Base-by-base conservation (phyloP, 164 flowering plant species). In the Chimonanthus praecox region DNA sequence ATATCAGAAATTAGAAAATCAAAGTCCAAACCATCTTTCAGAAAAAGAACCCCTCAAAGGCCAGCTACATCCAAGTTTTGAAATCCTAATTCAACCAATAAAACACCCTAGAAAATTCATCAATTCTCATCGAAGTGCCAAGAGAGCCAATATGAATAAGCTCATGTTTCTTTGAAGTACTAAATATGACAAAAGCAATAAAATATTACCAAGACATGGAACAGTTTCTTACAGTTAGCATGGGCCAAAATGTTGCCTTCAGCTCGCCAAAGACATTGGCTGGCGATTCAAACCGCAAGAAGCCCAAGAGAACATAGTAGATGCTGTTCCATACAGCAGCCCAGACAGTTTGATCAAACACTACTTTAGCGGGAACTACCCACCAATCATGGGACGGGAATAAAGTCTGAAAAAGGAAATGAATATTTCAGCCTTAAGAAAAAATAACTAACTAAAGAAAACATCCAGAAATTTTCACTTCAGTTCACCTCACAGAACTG, bases 301-400 rank as follows among this genome's bases (percentile, higher is more conserved):
- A 73, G 15, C 96, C 99, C 73, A 93, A 78, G 46, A 84, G 77
- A 6, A 77, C 79, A 77, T 60, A 95, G 80, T 95, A 95, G 67
- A 95, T 88, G 82, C 92, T 89, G 81, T 95, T 95, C 98, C 98
- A 95, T 73, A 91, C 20, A 9, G 89, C 97, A 3, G 98, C 65
- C 99, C 99, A 95, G 5, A 78, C 81, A 43, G 98, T 93, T 81
- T 95, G 99, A 75, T 95, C 99, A 77, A 95, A 89, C 21, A 76
- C 87, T 46, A 95, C 96, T 84, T 95, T 95, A 7, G 83, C 92
- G 70, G 94, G 98, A 80, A 95, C 94, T 67, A 88, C 98, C 98
- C 99, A 95, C 99, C 98, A 93, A 69, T 85, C 96, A 16, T 92
- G 83, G 58, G 84, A 92, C 49, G 99, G 99, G 65, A 95, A 87